Evolutionary conservation across 177 flowering plant genomes (phyloP).

Genomic region (Vitis hybrid): DNA sequence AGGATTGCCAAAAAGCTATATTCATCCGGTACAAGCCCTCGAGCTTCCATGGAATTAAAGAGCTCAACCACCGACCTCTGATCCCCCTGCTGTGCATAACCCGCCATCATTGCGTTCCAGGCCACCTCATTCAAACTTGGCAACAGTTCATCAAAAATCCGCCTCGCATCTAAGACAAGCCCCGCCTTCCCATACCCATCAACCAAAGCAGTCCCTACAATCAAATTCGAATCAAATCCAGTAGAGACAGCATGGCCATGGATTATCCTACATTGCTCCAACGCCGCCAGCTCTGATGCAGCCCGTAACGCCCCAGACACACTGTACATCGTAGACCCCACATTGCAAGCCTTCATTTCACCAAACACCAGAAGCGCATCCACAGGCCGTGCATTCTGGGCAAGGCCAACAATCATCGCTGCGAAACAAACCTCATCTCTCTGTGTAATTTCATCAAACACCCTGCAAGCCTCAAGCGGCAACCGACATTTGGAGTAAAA

Average conservation of each 20-base stretch:
- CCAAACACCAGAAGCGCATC: slow-evolving; percentile 44
- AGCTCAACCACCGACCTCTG: slow-evolving; percentile 33
- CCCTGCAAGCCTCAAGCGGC: slow-evolving; percentile 35
- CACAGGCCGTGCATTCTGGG: slow-evolving; percentile 35
- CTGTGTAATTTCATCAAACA: slow-evolving; percentile 52
- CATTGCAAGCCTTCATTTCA: slow-evolving; percentile 34
- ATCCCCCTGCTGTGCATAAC: slow-evolving; percentile 79
- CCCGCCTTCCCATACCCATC: slow-evolving; percentile 81
- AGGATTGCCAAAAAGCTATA: slow-evolving; percentile 68
- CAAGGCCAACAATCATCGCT: slow-evolving; percentile 51
- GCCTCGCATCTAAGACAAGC: slow-evolving; percentile 54
- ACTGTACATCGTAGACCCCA: slow-evolving; percentile 45
- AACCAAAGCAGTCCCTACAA: slow-evolving; percentile 60
- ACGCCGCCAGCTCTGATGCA: slow-evolving; percentile 49
- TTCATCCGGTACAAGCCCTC: slow-evolving; percentile 54
- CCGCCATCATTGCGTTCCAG: slow-evolving; percentile 73
- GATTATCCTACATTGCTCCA: slow-evolving; percentile 63
- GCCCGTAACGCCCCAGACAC: slow-evolving; percentile 70
- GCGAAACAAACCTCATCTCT: slow-evolving; percentile 52
- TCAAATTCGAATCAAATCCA: slow-evolving; percentile 44
- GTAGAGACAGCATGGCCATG: slow-evolving; percentile 59
- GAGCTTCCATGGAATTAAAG: slow-evolving; percentile 38
- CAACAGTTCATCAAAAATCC: slow-evolving; percentile 49
- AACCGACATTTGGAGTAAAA: slow-evolving; percentile 43
- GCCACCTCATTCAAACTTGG: slow-evolving; percentile 39